phyloP scores from a whole-genome alignment of 106 monocot genomes.

The Platanthera guangdongensis region DNA sequence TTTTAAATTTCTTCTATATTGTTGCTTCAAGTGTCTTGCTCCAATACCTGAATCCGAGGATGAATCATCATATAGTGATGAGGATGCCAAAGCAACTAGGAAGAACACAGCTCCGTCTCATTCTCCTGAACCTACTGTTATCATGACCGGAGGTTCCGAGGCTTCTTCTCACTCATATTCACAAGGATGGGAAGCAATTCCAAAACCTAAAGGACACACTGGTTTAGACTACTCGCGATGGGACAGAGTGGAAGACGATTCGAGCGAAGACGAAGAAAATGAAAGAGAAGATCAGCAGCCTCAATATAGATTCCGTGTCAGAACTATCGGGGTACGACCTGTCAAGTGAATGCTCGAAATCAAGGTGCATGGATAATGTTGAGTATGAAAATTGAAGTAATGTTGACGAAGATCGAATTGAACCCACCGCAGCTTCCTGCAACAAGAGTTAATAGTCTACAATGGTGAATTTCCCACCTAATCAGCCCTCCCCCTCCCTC shows the following conservation, averaged over 20 bases:
- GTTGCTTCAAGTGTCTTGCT: slow-evolving; percentile 45
- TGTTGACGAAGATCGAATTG: not conserved
- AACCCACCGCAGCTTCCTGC: not conserved
- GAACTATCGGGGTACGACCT: slow-evolving; percentile 65
- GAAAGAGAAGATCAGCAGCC: slow-evolving; percentile 63
- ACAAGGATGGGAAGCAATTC: slow-evolving; percentile 60
- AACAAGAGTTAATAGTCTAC: not conserved
- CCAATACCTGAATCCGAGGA: slow-evolving; percentile 91
- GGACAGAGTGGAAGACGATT: slow-evolving; percentile 83
- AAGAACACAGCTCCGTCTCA: slow-evolving; percentile 3
- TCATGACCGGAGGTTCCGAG: slow-evolving; percentile 10
- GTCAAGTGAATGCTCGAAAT: slow-evolving; percentile 38
- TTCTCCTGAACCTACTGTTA: slow-evolving; percentile 6
- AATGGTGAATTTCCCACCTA: not conserved
- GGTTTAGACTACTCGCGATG: slow-evolving; percentile 87
- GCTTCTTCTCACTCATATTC: slow-evolving; percentile 9
- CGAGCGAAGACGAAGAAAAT: slow-evolving; percentile 79
- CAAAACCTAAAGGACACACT: slow-evolving; percentile 89
- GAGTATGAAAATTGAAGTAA: too few species aligned
- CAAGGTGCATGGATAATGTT: not conserved
- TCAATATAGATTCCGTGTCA: slow-evolving; percentile 72
- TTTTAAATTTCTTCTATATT: not conserved
- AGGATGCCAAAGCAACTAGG: slow-evolving; percentile 18
- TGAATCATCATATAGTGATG: slow-evolving; percentile 40
- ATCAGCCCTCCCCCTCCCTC: not conserved